Conservation (phyloP, 1,139 yeast genomes). For the Zygosaccharomyces pseudobailii region DNA sequence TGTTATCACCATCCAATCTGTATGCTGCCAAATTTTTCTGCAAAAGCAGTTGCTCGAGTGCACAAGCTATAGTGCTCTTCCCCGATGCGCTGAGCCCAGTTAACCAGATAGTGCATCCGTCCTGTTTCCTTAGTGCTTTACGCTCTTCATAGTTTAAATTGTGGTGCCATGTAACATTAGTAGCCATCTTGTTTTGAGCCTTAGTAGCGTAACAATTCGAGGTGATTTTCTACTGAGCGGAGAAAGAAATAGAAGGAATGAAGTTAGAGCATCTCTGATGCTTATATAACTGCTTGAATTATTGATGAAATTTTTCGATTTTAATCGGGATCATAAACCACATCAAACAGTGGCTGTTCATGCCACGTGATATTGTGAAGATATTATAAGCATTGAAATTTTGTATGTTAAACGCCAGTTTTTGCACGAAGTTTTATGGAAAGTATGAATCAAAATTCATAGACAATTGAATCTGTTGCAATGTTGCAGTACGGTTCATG, state of each 20-base stretch:
- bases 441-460: too few species aligned
- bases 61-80: constrained; percentile 92
- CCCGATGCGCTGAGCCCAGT: constrained; percentile 96
- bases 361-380: constrained; percentile 3
- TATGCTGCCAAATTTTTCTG: constrained; percentile 66
- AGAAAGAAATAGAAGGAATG: neutral
- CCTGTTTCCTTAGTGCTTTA: constrained; percentile 62
- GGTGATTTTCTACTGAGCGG: neutral
- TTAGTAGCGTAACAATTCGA: neutral
- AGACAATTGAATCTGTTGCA: too few species aligned
- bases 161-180: constrained; percentile 94
- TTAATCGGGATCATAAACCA: neutral
- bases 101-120: constrained; percentile 89
- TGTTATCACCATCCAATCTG: constrained; percentile 91
- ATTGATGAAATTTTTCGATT: constrained; percentile 2
- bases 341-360: constrained; percentile 1
- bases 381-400: neutral
- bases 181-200: constrained; percentile 55
- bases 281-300: neutral
- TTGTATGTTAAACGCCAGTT: neutral
- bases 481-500: too few species aligned
- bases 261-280: neutral
- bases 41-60: constrained; percentile 76
- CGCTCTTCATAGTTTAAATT: constrained; percentile 85
- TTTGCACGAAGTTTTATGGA: neutral